These are phyloP conservation scores for Streptanthus diversifolius DNA, from an alignment of 345 rosid genomes.

Conservation along the genomic window DNA sequence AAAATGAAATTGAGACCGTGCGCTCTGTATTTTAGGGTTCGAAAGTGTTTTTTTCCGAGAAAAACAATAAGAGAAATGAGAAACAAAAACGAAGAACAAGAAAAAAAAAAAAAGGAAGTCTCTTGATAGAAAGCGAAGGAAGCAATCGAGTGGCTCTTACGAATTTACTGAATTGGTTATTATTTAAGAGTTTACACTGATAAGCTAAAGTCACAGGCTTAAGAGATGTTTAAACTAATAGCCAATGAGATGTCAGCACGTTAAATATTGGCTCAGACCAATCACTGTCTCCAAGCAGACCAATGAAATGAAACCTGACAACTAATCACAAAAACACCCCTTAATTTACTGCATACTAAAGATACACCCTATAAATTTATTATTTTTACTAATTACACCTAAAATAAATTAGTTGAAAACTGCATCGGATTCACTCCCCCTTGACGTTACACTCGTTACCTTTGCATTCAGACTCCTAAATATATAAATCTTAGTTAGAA, in stretches of 20 bases:
- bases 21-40: conserved; percentile 33
- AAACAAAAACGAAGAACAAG: background rate
- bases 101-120: background rate
- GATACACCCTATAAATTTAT: background rate
- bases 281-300: conserved; percentile 22
- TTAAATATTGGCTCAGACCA: background rate
- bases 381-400: background rate
- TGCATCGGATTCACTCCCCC: background rate
- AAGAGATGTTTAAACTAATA: background rate
- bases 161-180: conserved; percentile 10
- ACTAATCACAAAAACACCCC: conserved; percentile 2
- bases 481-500: background rate
- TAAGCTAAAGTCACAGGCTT: conserved; percentile 18
- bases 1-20: conserved; percentile 16
- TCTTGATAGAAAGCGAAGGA: conserved; percentile 36
- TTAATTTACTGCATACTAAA: background rate
- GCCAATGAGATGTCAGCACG: conserved; percentile 23
- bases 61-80: background rate
- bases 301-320: background rate
- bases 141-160: conserved; percentile 36
- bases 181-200: background rate
- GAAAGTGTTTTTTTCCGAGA: conserved; percentile 20
- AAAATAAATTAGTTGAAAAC: background rate
- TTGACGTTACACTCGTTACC: background rate
- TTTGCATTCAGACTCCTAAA: background rate